Evolutionary conservation across 2,329 filamentous ascomycete genomes (phyloP).

Genomic region (Neofusicoccum umdonicola): DNA sequence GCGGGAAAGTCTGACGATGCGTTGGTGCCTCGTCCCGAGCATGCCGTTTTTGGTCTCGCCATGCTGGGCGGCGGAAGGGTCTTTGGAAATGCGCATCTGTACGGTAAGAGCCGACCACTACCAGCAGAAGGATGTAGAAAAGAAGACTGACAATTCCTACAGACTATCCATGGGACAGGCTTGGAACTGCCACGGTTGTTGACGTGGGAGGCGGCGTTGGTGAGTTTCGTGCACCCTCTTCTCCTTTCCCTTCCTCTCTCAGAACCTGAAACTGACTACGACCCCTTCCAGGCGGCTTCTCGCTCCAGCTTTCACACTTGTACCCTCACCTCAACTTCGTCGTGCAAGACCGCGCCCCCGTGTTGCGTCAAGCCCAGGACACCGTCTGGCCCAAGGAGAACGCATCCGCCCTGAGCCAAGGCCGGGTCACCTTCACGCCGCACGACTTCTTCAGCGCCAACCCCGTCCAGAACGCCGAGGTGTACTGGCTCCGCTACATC

Average conservation of each 20-base stretch:
- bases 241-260: neutral
- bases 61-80: conserved; percentile 32
- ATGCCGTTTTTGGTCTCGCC: conserved; percentile 26
- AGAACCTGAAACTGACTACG: too few species aligned
- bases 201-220: conserved; percentile 34
- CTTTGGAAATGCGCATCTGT: conserved; percentile 27
- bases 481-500: conserved; percentile 60
- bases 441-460: conserved; percentile 62
- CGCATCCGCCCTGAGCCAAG: conserved; percentile 15
- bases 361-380: conserved; percentile 25
- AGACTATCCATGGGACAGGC: conserved; percentile 29
- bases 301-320: conserved; percentile 31
- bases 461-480: conserved; percentile 53
- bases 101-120: conserved; percentile 17
- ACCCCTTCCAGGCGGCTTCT: conserved; percentile 22
- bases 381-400: conserved; percentile 34
- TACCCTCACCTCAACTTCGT: conserved; percentile 37
- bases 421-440: conserved; percentile 39
- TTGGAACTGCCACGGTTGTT: conserved; percentile 26
- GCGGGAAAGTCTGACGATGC: conserved; percentile 13
- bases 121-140: too few species aligned
- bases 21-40: conserved; percentile 24
- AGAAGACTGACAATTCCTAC: conserved; percentile 8
- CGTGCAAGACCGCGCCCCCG: conserved; percentile 35
- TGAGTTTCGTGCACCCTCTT: conserved; percentile 4